These are phyloP conservation scores for Neofusicoccum cordaticola DNA, from an alignment of 2,329 filamentous ascomycete species.

Conservation along the genomic window DNA sequence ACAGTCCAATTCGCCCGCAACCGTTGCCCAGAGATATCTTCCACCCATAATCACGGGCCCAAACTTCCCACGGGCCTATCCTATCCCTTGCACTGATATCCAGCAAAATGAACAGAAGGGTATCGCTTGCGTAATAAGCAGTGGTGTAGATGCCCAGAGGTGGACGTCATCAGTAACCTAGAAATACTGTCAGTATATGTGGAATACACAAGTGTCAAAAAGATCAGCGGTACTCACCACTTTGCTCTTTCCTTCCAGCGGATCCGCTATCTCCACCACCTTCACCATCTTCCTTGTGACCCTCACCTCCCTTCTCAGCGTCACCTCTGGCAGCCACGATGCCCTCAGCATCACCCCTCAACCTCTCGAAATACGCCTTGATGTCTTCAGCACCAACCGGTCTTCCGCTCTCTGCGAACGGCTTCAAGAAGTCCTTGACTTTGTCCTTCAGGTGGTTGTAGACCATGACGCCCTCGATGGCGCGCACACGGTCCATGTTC, in stretches of 20 bases:
- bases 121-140: neutral
- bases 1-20: neutral
- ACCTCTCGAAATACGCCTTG: slow-evolving; percentile 91
- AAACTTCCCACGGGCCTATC: neutral
- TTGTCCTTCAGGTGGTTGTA: slow-evolving; percentile 96
- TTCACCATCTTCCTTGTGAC: slow-evolving; percentile 24
- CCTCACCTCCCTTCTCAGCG: slow-evolving; percentile 29
- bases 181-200: neutral
- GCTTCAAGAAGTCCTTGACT: slow-evolving; percentile 89
- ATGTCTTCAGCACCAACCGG: slow-evolving; percentile 93
- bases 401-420: slow-evolving; percentile 87
- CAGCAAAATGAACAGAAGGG: neutral
- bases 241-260: slow-evolving; percentile 4
- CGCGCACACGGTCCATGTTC: slow-evolving; percentile 86
- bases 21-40: neutral
- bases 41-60: neutral
- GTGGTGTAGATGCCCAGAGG: too few relatives aligned
- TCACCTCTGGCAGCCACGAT: slow-evolving; percentile 46
- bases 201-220: neutral
- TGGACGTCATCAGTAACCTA: neutral
- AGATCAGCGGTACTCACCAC: neutral
- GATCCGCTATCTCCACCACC: slow-evolving; percentile 24
- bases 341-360: slow-evolving; percentile 80
- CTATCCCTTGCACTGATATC: neutral
- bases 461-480: slow-evolving; percentile 94